phyloP scores from a whole-genome alignment of 805 yeast genomes.

The Nakazawaea ishiwadae region DNA sequence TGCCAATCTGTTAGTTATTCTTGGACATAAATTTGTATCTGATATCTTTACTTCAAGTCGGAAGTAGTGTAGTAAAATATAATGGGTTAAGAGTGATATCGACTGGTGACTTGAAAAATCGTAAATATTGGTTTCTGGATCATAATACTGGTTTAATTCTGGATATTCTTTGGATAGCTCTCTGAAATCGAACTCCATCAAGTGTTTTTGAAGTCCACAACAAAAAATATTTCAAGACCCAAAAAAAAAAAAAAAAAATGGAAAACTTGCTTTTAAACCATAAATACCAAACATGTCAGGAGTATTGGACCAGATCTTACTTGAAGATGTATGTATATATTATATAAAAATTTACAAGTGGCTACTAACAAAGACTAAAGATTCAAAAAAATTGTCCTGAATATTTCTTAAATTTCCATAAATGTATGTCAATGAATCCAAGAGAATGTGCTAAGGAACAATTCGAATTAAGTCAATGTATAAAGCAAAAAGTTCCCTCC shows the following conservation, averaged over 20 bases:
- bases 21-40: conserved; percentile 24
- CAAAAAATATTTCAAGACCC: too few species aligned
- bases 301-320: conserved; percentile 63
- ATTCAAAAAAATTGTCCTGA: conserved; percentile 74
- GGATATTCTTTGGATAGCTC: conserved; percentile 16
- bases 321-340: conserved; percentile 54
- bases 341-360: not conserved
- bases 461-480: conserved; percentile 54
- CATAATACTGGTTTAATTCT: conserved; percentile 14
- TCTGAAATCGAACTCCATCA: conserved; percentile 8
- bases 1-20: conserved; percentile 24
- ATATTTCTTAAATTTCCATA: conserved; percentile 66
- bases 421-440: conserved; percentile 61
- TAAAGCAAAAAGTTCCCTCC: conserved; percentile 60
- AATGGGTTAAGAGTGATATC: conserved; percentile 17
- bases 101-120: conserved; percentile 21
- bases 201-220: too few species aligned
- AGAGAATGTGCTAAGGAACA: conserved; percentile 54
- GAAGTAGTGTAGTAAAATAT: conserved; percentile 16
- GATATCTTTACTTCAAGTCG: conserved; percentile 16
- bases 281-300: conserved; percentile 30
- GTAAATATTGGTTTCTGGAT: conserved; percentile 12
- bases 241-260: too few species aligned
- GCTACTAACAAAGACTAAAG: conserved; percentile 18
- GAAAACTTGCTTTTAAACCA: too few species aligned